Base-by-base conservation (phyloP, 139 green algal genomes). In the Dunaliella primolecta region DNA sequence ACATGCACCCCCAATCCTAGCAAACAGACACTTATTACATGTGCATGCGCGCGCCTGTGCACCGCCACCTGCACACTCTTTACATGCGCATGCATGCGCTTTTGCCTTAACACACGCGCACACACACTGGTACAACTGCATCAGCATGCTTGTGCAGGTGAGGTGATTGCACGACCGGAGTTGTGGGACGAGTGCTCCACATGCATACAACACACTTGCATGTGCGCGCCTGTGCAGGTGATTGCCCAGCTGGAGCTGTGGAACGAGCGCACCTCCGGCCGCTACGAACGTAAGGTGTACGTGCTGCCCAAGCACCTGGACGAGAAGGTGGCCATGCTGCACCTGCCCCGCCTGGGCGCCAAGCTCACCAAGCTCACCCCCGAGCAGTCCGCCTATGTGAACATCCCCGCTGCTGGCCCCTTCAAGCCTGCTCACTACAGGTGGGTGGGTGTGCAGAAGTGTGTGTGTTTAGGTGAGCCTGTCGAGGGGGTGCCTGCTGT, bases 241-340 rank as follows among this genome's bases (percentile, higher is more conserved):
- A 99, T 99, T 89, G 97, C 97, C 29, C 97, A 99, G 95, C 92
- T 99, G 87, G 97, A 99, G 94, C 95, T 99, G 57, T 99, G 97
- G 97, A 99, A 98, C 87, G 97, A 99, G 94, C 90, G 90, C 55
- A 88, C 87, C 57, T 93, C 91, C n/a, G 96, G 95, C 84, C 96
- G 97, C 84, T 99, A 99, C 87, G 95, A 99, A 92, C 98, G 98
- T 87, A 98, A 99, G 94, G 97, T 99, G 72, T 99, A 99, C 85
- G 96, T 99, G 84, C 93, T 99, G 87, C 97, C 97, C 90, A 99
- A 99, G 94, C 96, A 99, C 90, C 93, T 99, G 79, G 97, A 99
- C 81, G 97, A 99, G 96, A 99, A 99, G 97, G 91, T 98, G 3
- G 97, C 97, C 2, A 89, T 92, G 1, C 95, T 99, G 72, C 97